Conservation (phyloP, 1,139 yeast species). For the Arxiozyma slooffiae region DNA sequence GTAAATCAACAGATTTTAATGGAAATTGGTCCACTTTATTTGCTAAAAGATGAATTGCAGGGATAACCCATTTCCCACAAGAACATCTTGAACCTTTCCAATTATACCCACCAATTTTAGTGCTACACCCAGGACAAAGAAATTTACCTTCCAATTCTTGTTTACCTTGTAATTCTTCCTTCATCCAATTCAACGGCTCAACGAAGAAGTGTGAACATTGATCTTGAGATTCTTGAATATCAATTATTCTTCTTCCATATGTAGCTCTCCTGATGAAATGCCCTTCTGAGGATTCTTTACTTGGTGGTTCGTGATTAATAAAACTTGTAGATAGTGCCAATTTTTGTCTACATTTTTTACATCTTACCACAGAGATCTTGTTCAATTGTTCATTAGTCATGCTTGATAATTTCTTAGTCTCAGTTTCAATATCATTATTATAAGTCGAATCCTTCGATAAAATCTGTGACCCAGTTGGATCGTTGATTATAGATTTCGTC, state of each 20-base stretch:
- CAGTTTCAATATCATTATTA: constrained; percentile 15
- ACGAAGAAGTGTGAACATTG: constrained; percentile 75
- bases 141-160: constrained; percentile 78
- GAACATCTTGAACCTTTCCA: constrained; percentile 95
- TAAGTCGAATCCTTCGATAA: constrained; percentile 29
- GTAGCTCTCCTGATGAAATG: constrained; percentile 54
- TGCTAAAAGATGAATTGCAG: constrained; percentile 74
- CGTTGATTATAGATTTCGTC: constrained; percentile 13
- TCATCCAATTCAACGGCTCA: constrained; percentile 92
- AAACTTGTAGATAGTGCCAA: constrained; percentile 41
- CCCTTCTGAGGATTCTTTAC: constrained; percentile 49
- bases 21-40: constrained; percentile 68
- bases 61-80: constrained; percentile 94
- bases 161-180: constrained; percentile 49
- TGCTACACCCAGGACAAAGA: constrained; percentile 69
- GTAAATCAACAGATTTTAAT: constrained; percentile 16
- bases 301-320: constrained; percentile 54
- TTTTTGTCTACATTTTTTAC: constrained; percentile 58
- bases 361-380: constrained; percentile 40
- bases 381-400: constrained; percentile 21
- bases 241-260: constrained; percentile 47
- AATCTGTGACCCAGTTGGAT: constrained; percentile 30
- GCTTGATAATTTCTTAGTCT: constrained; percentile 22
- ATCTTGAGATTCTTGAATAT: constrained; percentile 45
- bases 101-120: constrained; percentile 80